Conservation (phyloP, 306 rosid genomes). For the Lathyrus sativus region DNA sequence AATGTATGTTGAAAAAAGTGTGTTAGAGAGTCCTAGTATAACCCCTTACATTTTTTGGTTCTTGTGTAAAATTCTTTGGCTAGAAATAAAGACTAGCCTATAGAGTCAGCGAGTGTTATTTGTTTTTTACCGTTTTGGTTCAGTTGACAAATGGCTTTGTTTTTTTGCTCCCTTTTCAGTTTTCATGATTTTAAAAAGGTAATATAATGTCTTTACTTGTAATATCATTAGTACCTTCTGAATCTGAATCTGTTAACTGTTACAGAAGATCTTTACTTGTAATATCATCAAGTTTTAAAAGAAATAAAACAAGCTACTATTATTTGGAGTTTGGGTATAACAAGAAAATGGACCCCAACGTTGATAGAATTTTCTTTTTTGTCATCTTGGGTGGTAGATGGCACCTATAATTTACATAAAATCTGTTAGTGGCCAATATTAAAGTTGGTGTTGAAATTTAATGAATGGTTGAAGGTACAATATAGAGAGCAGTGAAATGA, state of each 20-base stretch:
- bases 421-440: slow-evolving; percentile 5
- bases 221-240: not conserved
- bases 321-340: not conserved
- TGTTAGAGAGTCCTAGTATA: not conserved
- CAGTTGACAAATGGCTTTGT: slow-evolving; percentile 21
- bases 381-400: not conserved
- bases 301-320: not conserved
- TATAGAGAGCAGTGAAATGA: not conserved
- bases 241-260: not conserved
- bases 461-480: slow-evolving; percentile 4
- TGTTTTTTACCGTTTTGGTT: slow-evolving; percentile 22
- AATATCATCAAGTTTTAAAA: not conserved
- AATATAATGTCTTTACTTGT: slow-evolving; percentile 29
- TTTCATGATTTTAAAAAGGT: slow-evolving; percentile 12
- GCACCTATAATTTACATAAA: not conserved
- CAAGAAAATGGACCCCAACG: not conserved
- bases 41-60: not conserved
- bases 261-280: not conserved
- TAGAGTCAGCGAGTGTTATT: slow-evolving; percentile 26
- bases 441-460: slow-evolving; percentile 1
- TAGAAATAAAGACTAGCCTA: slow-evolving; percentile 19
- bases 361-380: not conserved
- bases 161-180: slow-evolving; percentile 6
- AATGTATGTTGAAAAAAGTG: not conserved
- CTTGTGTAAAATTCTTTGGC: slow-evolving; percentile 38